Base-by-base conservation (phyloP, 192 early-diverging fungal species). In the Coemansia umbellata region DNA sequence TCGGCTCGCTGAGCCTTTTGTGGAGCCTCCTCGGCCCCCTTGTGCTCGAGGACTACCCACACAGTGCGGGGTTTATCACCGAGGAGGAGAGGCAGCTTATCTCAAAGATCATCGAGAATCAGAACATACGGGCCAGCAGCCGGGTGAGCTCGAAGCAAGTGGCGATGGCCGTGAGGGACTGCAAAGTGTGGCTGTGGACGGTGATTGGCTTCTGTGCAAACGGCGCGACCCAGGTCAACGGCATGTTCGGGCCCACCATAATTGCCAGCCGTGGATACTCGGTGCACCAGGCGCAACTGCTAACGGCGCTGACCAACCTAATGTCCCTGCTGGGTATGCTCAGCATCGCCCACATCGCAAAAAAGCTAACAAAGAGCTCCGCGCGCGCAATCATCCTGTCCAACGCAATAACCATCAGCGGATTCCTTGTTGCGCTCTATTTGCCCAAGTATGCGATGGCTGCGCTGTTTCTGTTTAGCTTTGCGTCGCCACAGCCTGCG, bases 221-320 rank as follows among this genome's bases (percentile, higher is more conserved):
- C 33, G 62, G 56, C 0, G 63, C 67, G 5, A 66, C 67, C 4
- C 66, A 77, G 31, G 74, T 70, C 32, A 70, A 70, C 40, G 74
- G 63, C n/a, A 58, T 77, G 58, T 77, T 77, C 37, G 74, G 74
- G 2, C 74, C 74, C 3, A 63, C 67, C 0, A 58, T 77, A 27
- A 69, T 77, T 30, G 63, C 57, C 41, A 64, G 63, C 47, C 66
- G 66, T 22, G 74, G 67, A 5, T 77, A 55, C 43, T 55, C 74
- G 31, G 42, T 63, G 39, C 54, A 47, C n/a, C 53, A 55, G 0
- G 67, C 63, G 0, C 63, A 70, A 24, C 55, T 60, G 7, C 27
- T 70, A 37, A 66, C 63, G 10, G 62, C 74, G 2, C 44, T 70
- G 31, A 69, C 74, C 8, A 77, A 77, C 31, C 62, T 77, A 48